These are phyloP conservation scores for Nicotiana attenuata DNA, from an alignment of 257 asterid genomes.

Conservation along the genomic window DNA sequence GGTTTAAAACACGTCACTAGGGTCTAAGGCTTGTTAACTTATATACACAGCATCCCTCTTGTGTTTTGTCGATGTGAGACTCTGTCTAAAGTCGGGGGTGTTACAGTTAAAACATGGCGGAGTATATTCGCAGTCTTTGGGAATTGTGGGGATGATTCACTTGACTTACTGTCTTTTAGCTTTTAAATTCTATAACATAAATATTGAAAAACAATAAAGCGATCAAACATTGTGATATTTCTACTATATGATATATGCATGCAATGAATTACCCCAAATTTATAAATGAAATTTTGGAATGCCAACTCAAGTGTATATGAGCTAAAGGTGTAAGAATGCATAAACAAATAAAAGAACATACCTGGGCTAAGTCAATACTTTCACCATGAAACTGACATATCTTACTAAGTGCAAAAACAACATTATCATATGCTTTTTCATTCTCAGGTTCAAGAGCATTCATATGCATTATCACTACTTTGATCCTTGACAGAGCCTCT, in stretches of 20 bases:
- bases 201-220: too few species aligned
- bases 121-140: background rate
- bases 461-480: conserved; percentile 61
- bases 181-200: too few species aligned
- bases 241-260: background rate
- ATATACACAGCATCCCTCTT: too few species aligned
- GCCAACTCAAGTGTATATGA: background rate
- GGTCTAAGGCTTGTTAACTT: too few species aligned
- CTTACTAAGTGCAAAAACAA: conserved; percentile 92
- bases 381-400: conserved; percentile 87
- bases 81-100: too few species aligned
- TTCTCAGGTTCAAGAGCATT: conserved; percentile 58
- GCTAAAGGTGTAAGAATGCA: too few species aligned
- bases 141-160: background rate
- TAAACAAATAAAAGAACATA: conserved; percentile 9
- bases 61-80: too few species aligned
- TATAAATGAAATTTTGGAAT: background rate
- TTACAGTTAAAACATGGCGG: too few species aligned
- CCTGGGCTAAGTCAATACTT: conserved; percentile 84
- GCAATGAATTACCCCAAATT: background rate
- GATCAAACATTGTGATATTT: background rate
- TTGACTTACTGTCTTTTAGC: background rate
- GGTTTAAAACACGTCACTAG: too few species aligned
- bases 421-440: conserved; percentile 91
- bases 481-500: conserved; percentile 89